These are phyloP conservation scores for Euphorbia pulcherrima DNA, from an alignment of 345 rosid genomes.

Conservation along the genomic window DNA sequence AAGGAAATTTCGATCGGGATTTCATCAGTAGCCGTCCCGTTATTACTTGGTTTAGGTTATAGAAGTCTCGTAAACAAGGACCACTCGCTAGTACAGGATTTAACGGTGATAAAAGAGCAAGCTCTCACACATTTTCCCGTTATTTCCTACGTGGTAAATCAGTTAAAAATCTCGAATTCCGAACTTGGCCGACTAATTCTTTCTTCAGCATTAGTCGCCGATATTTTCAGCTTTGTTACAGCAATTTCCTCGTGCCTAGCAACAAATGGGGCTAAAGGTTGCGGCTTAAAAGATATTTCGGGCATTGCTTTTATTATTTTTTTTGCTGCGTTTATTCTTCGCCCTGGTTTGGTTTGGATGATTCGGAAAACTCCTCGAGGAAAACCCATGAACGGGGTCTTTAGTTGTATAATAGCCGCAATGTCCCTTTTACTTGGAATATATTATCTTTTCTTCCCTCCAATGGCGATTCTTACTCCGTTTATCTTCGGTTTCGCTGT, in stretches of 20 bases:
- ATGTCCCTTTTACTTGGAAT: conserved; percentile 3
- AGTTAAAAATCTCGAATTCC: not conserved
- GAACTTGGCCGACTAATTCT: conserved; percentile 8
- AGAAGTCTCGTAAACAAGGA: not conserved
- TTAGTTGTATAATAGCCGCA: conserved; percentile 20
- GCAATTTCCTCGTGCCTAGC: too few species aligned
- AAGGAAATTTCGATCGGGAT: conserved; percentile 23
- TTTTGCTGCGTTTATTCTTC: conserved; percentile 4
- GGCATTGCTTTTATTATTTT: not conserved
- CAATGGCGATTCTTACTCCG: conserved; percentile 19
- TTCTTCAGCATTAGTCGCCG: not conserved
- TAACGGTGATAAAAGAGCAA: conserved; percentile 13
- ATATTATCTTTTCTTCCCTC: conserved; percentile 1
- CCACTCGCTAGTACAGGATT: not conserved
- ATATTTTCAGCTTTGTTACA: not conserved
- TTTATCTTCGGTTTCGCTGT: conserved; percentile 38
- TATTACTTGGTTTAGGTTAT: not conserved
- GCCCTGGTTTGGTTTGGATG: conserved; percentile 37
- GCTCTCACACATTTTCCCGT: conserved; percentile 28
- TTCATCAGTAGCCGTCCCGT: conserved; percentile 1
- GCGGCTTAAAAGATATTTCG: not conserved
- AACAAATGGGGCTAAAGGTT: not conserved
- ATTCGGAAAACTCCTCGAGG: conserved; percentile 36
- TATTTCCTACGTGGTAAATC: not conserved
- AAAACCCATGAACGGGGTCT: conserved; percentile 15